Base-by-base conservation (phyloP, 1,284 basidiomycete species). In the Ceratobasidium sp. region DNA sequence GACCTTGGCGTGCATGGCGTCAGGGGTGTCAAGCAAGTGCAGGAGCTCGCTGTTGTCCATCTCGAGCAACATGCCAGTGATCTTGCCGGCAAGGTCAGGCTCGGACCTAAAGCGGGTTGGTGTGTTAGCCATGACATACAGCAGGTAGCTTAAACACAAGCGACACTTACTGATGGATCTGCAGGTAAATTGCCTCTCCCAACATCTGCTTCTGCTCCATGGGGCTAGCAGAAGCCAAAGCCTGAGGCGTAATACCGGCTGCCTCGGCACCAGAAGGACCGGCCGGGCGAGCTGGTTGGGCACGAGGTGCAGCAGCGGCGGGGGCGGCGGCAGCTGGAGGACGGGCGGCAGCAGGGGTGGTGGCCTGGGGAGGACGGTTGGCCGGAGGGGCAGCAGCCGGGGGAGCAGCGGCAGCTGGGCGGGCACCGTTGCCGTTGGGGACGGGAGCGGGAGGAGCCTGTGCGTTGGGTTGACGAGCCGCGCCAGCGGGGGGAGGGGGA, bases 191-290 rank as follows among this genome's bases (percentile, higher is more conserved):
- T 70, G 92, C 88, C 83, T 97, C 95, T 78, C 95, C 95, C 72
- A 97, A 86, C 91, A 96, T 93, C 83, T 97, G 96, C 87, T 97
- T 98, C 87, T 97, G 95, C 82, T 97, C 94, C 84, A 90, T 88
- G 59, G 93, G 91, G 59, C 88, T 85, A 23, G 90, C 91, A 77
- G 83, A 88, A 71, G 91, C 90, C 74, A 98, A 87, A 32, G 89
- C 78, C 71, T 83, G 82, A 36, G 84, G 81, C 75, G 80, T 84
- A 71, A 85, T 78, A 73, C 71, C 73, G n/a, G 76, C 76, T 0
- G 72, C 65, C 52, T 39, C 70, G 30, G 70, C 58, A 10, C 60
- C 70, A 10, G 61, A 39, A 43, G 74, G 52, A 21, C 60, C 45
- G 32, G 43, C 67, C 78, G 77, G 64, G 75, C 74, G 57, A 36